A percentile compares a stretch with the other conserved stretches of the same genome.
phyloP scores from a whole-genome alignment of 179 eudicot genomes.

The Pouteria campechiana region DNA sequence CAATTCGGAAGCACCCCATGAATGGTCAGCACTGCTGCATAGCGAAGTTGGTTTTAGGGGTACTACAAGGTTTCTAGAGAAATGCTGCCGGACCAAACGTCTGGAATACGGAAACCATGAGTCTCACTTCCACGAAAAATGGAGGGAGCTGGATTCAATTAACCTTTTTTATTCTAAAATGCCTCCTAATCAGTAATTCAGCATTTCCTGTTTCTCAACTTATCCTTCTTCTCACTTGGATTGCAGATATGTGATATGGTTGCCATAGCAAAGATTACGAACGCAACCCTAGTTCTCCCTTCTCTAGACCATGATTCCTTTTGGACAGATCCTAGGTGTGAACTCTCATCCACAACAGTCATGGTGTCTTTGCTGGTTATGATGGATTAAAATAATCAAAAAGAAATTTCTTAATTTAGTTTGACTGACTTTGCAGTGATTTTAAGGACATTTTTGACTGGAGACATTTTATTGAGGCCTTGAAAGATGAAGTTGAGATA shows the following conservation, averaged over 20 bases:
- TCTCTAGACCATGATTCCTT: slow-evolving; percentile 75
- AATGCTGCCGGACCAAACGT: too few species aligned
- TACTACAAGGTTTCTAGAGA: too few species aligned
- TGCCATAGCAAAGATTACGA: slow-evolving; percentile 67
- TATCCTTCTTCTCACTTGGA: neutral
- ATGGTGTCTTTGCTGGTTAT: too few species aligned
- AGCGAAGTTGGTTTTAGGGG: too few species aligned
- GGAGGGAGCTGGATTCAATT: too few species aligned
- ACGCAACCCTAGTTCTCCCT: slow-evolving; percentile 85
- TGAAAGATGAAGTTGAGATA: slow-evolving; percentile 48
- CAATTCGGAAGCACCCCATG: too few species aligned
- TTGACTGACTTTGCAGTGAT: slow-evolving; percentile 29
- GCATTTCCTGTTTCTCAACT: neutral
- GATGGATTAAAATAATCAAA: too few species aligned
- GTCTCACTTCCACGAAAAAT: too few species aligned
- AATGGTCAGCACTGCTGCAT: too few species aligned
- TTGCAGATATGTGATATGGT: slow-evolving; percentile 83
- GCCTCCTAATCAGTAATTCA: neutral
- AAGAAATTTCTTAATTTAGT: neutral
- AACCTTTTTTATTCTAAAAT: too few species aligned
- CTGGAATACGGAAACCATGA: too few species aligned
- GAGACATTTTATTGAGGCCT: slow-evolving; percentile 52
- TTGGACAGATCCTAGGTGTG: slow-evolving; percentile 84
- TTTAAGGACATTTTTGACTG: slow-evolving; percentile 80
- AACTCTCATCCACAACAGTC: neutral